These are phyloP conservation scores for Nepenthes mirabilis DNA, from an alignment of 148 eudicot genomes.

Conservation along the genomic window DNA sequence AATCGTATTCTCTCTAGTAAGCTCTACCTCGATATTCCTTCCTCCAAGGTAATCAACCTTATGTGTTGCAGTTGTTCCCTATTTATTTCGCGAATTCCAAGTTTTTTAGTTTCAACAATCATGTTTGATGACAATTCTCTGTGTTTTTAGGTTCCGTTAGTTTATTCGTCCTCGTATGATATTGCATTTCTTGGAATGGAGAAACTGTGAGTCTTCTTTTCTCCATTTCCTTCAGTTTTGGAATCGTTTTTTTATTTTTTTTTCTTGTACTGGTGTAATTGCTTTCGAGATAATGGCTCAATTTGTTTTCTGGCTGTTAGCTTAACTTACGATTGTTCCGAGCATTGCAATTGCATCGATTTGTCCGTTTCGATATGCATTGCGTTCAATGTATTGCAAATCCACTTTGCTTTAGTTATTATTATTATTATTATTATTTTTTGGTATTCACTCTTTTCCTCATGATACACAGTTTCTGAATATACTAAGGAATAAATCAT, in stretches of 20 bases:
- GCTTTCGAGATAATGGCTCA: too few species aligned
- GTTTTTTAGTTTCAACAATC: not conserved
- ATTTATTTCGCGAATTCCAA: not conserved
- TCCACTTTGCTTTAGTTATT: too few species aligned
- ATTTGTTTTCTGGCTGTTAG: too few species aligned
- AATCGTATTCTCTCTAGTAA: constrained; percentile 68
- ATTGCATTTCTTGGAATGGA: constrained; percentile 79
- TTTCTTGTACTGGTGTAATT: too few species aligned
- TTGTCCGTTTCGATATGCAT: too few species aligned
- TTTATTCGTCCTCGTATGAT: constrained; percentile 72
- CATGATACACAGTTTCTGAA: too few species aligned
- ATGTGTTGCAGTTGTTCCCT: not conserved
- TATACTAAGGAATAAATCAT: too few species aligned
- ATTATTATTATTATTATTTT: too few species aligned
- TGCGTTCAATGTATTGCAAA: too few species aligned
- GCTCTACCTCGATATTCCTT: constrained; percentile 69
- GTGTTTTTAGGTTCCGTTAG: constrained; percentile 53
- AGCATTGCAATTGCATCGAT: too few species aligned
- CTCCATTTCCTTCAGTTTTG: not conserved
- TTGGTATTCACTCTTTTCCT: too few species aligned
- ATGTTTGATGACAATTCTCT: constrained; percentile 1
- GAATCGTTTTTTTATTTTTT: not conserved
- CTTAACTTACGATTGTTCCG: too few species aligned
- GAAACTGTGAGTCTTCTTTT: constrained; percentile 45
- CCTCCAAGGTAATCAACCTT: constrained; percentile 36